A percentile compares a stretch with the other conserved stretches of the same genome.
These are phyloP conservation scores for Erythrophleum fordii DNA, from an alignment of 306 rosid genomes.

Conservation along the genomic window DNA sequence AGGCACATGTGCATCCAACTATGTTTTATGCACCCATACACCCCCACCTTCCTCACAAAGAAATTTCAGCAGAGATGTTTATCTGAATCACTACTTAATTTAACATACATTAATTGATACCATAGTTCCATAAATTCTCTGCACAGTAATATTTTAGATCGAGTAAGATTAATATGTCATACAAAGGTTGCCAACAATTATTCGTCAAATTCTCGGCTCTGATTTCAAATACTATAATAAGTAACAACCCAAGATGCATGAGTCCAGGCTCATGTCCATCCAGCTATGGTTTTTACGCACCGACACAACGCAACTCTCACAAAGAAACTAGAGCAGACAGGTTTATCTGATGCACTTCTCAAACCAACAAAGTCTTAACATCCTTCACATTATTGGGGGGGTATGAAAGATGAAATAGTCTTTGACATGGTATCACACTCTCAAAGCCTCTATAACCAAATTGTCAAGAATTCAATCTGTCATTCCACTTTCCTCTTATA, in stretches of 20 bases:
- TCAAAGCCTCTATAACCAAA: neutral
- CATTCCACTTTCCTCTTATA: neutral
- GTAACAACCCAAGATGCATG: conserved; percentile 4
- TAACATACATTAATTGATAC: neutral
- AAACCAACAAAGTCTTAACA: conserved; percentile 25
- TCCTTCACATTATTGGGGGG: neutral
- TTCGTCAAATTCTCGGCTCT: conserved; percentile 12
- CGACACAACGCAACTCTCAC: neutral
- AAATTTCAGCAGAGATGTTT: neutral
- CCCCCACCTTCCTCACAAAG: neutral
- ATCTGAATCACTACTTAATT: neutral
- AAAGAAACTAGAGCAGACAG: conserved; percentile 20
- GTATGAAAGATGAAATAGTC: neutral
- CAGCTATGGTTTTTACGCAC: conserved; percentile 7
- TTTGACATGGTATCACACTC: neutral
- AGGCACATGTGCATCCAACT: neutral
- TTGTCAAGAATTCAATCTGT: neutral
- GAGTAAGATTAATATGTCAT: conserved; percentile 1
- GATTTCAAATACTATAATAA: neutral
- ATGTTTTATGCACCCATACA: neutral
- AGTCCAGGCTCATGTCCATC: neutral
- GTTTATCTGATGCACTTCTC: conserved; percentile 26
- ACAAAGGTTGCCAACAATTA: conserved; percentile 3
- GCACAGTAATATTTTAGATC: conserved; percentile 12
- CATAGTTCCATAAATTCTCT: neutral